Evolutionary conservation across 2,329 filamentous ascomycete species (phyloP), one percentile per base, ranked within the genome.

Genomic region (Fonsecaea monophora): DNA sequence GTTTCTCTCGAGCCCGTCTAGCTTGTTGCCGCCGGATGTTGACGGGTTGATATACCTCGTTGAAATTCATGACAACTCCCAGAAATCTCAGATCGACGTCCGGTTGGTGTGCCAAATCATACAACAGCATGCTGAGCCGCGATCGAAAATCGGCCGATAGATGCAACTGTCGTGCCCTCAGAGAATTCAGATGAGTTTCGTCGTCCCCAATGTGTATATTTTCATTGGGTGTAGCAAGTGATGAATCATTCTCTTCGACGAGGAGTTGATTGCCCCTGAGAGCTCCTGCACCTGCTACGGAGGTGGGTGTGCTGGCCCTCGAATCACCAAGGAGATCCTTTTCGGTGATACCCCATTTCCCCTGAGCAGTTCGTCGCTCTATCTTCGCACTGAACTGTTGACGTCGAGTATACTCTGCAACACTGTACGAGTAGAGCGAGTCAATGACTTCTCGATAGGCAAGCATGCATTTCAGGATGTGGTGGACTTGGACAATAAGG

Each of bases 61-160:
- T 99, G 80, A 98, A 99, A 80, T 98, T 99, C 92, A 99, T 98
- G 48, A 95, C 92, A 55, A 98, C 93, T 45, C 92, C 95, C 71
- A 99, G 81, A 83, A 98, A 98, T 62, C 94, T 86, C 89, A 99
- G 92, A 78, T 99, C 95, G 60, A 94, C 89, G 77, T 99, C 95
- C 0, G 93, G 90, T 79, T 98, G 94, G 79, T 96, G 94, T 8
- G 92, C 91, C 70, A 99, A 79, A 77, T 99, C 96, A 13, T 95
- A 93, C 3, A 99, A 82, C 62, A 99, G 81, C 48, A 94, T 83
- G 77, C 92, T 92, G 57, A 98, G 85, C 34, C 91, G 87, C 0
- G 86, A 85, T 68, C 88, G 86, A 81, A 98, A 99, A 66, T 92
- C 90, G 12, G 84, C 82, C 9, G 91, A 89, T 10, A 98, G 84